A percentile compares a stretch with the other conserved stretches of the same genome.
These are phyloP conservation scores for Leccinellum luteum DNA, from an alignment of 768 basidiomycete species.

Conservation along the genomic window DNA sequence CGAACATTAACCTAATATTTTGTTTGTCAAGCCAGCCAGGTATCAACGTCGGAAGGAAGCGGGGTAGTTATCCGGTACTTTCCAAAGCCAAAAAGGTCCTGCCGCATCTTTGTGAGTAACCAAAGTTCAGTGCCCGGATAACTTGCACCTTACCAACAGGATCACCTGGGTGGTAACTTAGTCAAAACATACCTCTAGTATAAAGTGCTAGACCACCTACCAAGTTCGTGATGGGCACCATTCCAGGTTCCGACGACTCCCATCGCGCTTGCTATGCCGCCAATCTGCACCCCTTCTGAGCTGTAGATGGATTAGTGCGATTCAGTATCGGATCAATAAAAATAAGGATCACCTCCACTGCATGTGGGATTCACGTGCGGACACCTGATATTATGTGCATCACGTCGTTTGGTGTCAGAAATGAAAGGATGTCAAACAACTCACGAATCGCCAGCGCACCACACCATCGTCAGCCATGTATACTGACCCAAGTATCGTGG, in stretches of 20 bases:
- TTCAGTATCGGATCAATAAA: slow-evolving; percentile 1
- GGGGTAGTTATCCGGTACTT: slow-evolving; percentile 42
- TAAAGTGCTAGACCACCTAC: slow-evolving; percentile 28
- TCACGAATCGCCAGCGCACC: slow-evolving; percentile 60
- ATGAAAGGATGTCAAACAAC: slow-evolving; percentile 22
- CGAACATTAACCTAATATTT: neutral
- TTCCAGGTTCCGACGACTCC: slow-evolving; percentile 73
- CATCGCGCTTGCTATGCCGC: slow-evolving; percentile 59
- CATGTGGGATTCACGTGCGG: slow-evolving; percentile 49
- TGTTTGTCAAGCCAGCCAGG: neutral
- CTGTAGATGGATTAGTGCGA: slow-evolving; percentile 31
- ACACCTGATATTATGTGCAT: slow-evolving; percentile 39
- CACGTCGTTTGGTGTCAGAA: slow-evolving; percentile 3
- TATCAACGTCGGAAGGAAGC: slow-evolving; percentile 30
- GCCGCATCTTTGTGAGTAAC: neutral
- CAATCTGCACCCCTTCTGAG: slow-evolving; percentile 66
- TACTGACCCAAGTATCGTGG: slow-evolving; percentile 49
- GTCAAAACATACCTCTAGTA: neutral
- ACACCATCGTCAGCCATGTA: slow-evolving; percentile 44
- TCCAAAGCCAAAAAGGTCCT: slow-evolving; percentile 79
- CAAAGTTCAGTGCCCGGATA: neutral
- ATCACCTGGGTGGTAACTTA: slow-evolving; percentile 43
- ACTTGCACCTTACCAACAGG: slow-evolving; percentile 53
- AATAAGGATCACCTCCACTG: slow-evolving; percentile 55
- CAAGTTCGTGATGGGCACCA: slow-evolving; percentile 55